A percentile compares a stretch with the other conserved stretches of the same genome.
phyloP scores from a whole-genome alignment of 164 flowering plant genomes.

The Vitis amurensis region DNA sequence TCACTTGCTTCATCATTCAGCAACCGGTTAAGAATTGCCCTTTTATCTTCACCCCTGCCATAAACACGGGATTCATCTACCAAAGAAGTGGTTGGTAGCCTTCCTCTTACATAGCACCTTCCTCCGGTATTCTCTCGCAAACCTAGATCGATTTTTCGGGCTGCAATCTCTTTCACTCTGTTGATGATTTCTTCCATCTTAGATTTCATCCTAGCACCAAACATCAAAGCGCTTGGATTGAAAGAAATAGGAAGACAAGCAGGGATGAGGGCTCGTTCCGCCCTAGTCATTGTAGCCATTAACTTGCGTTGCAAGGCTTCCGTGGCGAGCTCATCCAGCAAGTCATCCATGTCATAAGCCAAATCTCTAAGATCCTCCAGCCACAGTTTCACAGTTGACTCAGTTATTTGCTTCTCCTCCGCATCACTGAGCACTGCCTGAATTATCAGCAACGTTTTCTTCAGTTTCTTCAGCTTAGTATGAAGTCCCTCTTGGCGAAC shows the following conservation, averaged over 20 bases:
- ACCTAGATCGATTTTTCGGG: too few species aligned
- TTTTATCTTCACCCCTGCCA: too few species aligned
- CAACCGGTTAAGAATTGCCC: too few species aligned
- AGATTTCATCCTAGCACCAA: not conserved
- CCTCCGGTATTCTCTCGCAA: not conserved
- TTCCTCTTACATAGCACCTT: too few species aligned
- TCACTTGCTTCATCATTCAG: too few species aligned
- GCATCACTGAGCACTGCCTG: conserved; percentile 12
- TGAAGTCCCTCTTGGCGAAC: not conserved
- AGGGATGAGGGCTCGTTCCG: not conserved
- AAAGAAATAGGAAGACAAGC: not conserved
- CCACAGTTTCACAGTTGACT: not conserved
- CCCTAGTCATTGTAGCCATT: not conserved
- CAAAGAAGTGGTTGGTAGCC: too few species aligned
- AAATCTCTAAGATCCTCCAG: conserved; percentile 1
- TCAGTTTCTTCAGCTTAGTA: not conserved
- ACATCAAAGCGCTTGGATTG: not conserved
- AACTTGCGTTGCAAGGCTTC: not conserved
- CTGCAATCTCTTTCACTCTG: conserved; percentile 2
- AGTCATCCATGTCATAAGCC: conserved; percentile 13
- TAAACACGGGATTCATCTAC: too few species aligned
- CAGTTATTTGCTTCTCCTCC: conserved; percentile 1
- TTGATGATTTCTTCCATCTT: conserved; percentile 8
- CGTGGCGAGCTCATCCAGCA: not conserved
- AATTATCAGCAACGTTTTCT: not conserved